Conservation (phyloP, 441 rosid species). For the Kokia cookei region DNA sequence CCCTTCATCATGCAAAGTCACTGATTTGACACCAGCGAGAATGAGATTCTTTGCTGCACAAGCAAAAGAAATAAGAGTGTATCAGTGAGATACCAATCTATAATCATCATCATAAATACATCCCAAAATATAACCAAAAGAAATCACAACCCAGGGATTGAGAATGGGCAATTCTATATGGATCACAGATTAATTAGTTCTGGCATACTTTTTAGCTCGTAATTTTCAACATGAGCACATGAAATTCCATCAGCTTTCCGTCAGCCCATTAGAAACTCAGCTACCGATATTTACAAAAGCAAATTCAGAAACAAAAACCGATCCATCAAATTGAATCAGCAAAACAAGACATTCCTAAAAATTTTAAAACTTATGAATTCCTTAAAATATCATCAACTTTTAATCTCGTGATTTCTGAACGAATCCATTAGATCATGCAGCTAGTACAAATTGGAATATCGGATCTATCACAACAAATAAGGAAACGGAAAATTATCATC, state of each 20-base stretch:
- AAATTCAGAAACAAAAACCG: background rate
- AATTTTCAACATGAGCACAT: background rate
- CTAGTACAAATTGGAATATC: background rate
- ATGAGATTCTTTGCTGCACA: constrained; percentile 82
- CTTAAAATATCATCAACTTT: background rate
- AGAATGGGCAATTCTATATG: too few relatives aligned
- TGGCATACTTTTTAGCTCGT: background rate
- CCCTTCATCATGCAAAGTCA: constrained; percentile 83
- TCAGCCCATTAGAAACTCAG: background rate
- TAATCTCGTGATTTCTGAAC: background rate
- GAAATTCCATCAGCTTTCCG: background rate
- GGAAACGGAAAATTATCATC: background rate
- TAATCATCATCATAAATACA: background rate
- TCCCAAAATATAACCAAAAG: background rate
- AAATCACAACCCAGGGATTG: background rate
- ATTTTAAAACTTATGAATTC: background rate
- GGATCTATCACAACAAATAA: background rate
- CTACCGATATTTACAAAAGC: background rate
- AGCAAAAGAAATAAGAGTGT: background rate
- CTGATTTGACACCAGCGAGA: constrained; percentile 96
- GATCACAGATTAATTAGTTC: background rate
- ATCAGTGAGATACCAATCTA: background rate
- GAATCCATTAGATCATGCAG: background rate
- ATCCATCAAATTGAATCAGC: background rate
- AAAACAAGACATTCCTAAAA: background rate